Conservation (phyloP, 169 alveolate genomes). For the Eimeria mitis region DNA sequence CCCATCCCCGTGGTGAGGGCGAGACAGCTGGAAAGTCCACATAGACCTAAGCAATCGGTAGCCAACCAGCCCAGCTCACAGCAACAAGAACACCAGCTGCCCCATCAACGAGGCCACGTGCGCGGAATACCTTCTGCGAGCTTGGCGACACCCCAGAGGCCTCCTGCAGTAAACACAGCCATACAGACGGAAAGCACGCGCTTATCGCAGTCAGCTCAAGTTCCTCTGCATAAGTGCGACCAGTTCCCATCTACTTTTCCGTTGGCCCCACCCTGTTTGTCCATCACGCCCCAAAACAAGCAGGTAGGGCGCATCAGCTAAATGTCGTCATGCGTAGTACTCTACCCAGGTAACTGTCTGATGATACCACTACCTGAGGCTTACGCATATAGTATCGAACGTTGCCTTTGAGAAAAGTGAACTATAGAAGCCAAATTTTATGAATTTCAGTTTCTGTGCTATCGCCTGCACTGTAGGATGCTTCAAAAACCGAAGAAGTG, state of each 20-base stretch:
- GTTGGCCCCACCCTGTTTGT: background rate
- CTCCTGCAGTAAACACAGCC: background rate
- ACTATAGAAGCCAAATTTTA: background rate
- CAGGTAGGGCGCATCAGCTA: background rate
- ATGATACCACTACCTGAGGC: background rate
- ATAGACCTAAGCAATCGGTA: background rate
- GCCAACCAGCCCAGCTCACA: slow-evolving; percentile 11
- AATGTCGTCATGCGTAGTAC: background rate
- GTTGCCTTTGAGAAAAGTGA: background rate
- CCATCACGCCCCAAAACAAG: background rate
- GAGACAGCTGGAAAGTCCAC: background rate
- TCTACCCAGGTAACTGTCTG: background rate
- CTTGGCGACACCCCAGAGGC: background rate
- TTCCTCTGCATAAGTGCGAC: background rate
- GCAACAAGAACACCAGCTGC: background rate
- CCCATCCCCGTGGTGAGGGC: background rate
- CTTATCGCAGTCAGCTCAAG: background rate
- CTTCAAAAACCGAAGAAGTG: background rate
- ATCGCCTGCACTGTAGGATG: slow-evolving; percentile 4
- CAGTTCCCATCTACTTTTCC: background rate
- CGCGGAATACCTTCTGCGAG: background rate
- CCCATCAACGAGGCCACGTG: background rate
- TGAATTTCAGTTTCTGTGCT: background rate
- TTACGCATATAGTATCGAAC: background rate
- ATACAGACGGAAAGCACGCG: slow-evolving; percentile 8